phyloP scores from a whole-genome alignment of 1,139 yeast genomes.

The Yamadazyma aaseri region DNA sequence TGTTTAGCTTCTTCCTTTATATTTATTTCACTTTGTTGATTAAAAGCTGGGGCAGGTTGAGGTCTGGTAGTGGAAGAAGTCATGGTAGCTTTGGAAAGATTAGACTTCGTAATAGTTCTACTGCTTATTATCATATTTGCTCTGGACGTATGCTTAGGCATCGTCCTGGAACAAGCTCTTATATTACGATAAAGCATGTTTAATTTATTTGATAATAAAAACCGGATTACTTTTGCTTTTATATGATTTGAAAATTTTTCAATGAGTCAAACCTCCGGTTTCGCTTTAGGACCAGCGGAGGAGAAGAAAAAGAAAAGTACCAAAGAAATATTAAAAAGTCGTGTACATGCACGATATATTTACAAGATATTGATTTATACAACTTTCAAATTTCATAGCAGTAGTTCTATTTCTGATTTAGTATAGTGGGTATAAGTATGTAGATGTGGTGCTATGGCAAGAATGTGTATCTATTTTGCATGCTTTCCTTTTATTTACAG shows the following conservation, averaged over 20 bases:
- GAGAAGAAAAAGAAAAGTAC: too few relatives aligned
- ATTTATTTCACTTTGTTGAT: constrained; percentile 20
- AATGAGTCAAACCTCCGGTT: constrained; percentile 14
- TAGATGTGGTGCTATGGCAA: too few relatives aligned
- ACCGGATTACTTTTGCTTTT: constrained; percentile 2
- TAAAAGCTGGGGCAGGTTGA: constrained; percentile 42
- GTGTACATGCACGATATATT: neutral
- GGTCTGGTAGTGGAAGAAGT: constrained; percentile 28
- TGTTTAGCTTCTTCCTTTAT: constrained; percentile 14
- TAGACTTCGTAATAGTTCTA: constrained; percentile 35
- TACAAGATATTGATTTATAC: too few relatives aligned
- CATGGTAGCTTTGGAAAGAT: constrained; percentile 36
- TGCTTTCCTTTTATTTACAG: constrained; percentile 7
- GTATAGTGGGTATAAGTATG: too few relatives aligned
- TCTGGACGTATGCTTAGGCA: constrained; percentile 1
- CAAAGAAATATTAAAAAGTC: neutral
- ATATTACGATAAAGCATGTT: constrained; percentile 15
- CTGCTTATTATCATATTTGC: constrained; percentile 3
- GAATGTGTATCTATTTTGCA: too few relatives aligned
- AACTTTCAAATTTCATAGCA: too few relatives aligned
- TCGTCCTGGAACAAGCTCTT: constrained; percentile 8
- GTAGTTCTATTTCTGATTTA: too few relatives aligned
- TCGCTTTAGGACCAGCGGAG: constrained; percentile 17
- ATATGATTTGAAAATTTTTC: constrained; percentile 15
- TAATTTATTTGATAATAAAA: neutral